Percentiles rank a stretch among this genome's conserved stretches.
Evolutionary conservation across 768 basidiomycete genomes (phyloP).

Genomic region (Lactifluus hygrophoroides): DNA sequence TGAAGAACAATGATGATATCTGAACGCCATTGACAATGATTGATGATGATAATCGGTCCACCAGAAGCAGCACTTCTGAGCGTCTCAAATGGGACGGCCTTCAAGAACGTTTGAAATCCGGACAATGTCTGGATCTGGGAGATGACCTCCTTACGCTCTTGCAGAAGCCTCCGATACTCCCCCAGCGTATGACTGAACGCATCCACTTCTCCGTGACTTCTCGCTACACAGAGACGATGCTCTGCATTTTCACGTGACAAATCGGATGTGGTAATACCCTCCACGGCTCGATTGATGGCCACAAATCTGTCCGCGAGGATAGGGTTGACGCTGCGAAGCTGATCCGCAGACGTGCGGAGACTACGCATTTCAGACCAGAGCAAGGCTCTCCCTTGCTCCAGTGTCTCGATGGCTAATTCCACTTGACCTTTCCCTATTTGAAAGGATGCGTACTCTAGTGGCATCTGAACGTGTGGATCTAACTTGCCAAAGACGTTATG

Average conservation of each 20-base stretch:
- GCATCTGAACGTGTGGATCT: not conserved
- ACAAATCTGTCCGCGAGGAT: too few species aligned
- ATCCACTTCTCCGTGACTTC: not conserved
- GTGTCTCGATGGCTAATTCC: slow-evolving; percentile 9
- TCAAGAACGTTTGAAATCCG: not conserved
- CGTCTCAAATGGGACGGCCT: not conserved
- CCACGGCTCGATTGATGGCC: too few species aligned
- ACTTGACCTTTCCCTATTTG: too few species aligned
- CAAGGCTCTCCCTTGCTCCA: slow-evolving; percentile 14
- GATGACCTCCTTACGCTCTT: too few species aligned
- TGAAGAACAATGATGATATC: slow-evolving; percentile 1
- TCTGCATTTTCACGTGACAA: not conserved
- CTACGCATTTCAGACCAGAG: slow-evolving; percentile 7
- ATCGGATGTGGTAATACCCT: too few species aligned
- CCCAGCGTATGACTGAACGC: not conserved
- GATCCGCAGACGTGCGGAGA: slow-evolving; percentile 10
- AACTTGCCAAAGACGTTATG: not conserved
- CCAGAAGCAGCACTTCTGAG: not conserved
- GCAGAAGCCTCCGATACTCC: not conserved
- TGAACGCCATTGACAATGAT: not conserved
- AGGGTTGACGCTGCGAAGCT: too few species aligned
- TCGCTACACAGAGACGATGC: not conserved
- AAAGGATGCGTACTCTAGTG: not conserved
- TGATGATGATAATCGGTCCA: slow-evolving; percentile 8
- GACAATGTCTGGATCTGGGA: not conserved